Percentiles rank a stretch among this genome's conserved stretches.
Evolutionary conservation across 192 early-diverging fungal species (phyloP).

Genomic region (Geranomyces variabilis): DNA sequence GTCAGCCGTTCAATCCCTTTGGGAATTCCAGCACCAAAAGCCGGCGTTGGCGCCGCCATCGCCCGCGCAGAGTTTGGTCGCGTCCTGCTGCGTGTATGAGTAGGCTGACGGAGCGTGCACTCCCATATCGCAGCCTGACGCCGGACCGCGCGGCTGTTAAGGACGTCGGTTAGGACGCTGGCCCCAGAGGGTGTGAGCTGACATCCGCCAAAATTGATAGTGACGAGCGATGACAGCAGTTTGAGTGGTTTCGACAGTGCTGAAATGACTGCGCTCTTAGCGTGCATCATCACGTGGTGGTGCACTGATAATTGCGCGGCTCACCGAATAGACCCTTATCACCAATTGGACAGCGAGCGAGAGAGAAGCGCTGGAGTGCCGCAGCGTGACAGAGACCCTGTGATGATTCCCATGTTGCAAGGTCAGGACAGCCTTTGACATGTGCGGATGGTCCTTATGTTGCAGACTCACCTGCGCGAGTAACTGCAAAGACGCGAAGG

Average conservation of each 20-base stretch:
- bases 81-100: not conserved
- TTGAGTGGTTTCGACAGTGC: constrained; percentile 33
- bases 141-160: constrained; percentile 34
- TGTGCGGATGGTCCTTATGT: too few relatives aligned
- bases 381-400: constrained; percentile 22
- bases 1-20: constrained; percentile 33
- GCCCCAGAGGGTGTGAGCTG: constrained; percentile 33
- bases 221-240: constrained; percentile 21
- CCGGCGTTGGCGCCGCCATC: not conserved
- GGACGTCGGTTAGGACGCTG: constrained; percentile 32
- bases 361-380: constrained; percentile 31
- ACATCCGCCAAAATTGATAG: constrained; percentile 38
- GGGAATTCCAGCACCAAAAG: not conserved
- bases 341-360: constrained; percentile 43
- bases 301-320: not conserved
- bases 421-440: too few relatives aligned
- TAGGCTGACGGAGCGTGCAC: constrained; percentile 21
- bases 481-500: constrained; percentile 15
- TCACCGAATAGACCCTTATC: constrained; percentile 43
- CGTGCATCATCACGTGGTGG: too few relatives aligned
- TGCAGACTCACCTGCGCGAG: not conserved
- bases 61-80: too few relatives aligned
- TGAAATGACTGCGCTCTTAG: not conserved
- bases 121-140: constrained; percentile 39
- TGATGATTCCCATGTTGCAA: not conserved